Evolutionary conservation across 2,329 filamentous ascomycete genomes (phyloP).

Genomic region (Sporothrix protearum): DNA sequence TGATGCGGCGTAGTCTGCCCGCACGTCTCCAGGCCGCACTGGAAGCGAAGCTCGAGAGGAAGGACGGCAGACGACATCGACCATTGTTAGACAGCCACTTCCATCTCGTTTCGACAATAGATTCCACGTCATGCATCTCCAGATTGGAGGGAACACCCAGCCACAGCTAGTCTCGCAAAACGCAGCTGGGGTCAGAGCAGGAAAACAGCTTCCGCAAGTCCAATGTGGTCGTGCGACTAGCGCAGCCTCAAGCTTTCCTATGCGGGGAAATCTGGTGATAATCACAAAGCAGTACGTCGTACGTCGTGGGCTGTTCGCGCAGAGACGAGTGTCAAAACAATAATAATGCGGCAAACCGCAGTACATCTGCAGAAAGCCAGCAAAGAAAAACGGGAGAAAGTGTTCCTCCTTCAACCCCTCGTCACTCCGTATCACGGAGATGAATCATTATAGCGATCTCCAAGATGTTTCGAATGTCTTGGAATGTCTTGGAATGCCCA

Average conservation of each 20-base stretch:
- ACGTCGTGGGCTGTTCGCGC: background rate
- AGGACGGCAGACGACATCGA: background rate
- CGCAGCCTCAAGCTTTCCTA: background rate
- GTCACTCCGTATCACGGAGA: background rate
- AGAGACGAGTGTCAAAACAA: background rate
- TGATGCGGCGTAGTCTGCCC: slow-evolving; percentile 15
- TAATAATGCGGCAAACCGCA: background rate
- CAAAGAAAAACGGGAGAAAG: background rate
- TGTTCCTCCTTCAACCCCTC: background rate
- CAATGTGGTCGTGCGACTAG: background rate
- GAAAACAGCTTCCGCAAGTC: background rate
- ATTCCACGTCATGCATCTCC: background rate
- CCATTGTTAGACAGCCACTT: background rate
- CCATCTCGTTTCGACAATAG: background rate
- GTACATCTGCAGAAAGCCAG: too few species aligned
- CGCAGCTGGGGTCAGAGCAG: background rate
- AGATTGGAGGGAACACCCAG: background rate
- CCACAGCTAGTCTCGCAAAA: background rate
- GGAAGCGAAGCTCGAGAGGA: background rate
- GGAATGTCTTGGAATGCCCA: slow-evolving; percentile 8
- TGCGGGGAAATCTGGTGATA: background rate
- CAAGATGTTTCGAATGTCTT: background rate
- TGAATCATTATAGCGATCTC: background rate
- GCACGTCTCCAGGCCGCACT: slow-evolving; percentile 5
- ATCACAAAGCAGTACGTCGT: background rate